Evolutionary conservation across 2,329 filamentous ascomycete genomes (phyloP), one percentile per base, ranked within the genome.

Genomic region (Pezicula radicicola): DNA sequence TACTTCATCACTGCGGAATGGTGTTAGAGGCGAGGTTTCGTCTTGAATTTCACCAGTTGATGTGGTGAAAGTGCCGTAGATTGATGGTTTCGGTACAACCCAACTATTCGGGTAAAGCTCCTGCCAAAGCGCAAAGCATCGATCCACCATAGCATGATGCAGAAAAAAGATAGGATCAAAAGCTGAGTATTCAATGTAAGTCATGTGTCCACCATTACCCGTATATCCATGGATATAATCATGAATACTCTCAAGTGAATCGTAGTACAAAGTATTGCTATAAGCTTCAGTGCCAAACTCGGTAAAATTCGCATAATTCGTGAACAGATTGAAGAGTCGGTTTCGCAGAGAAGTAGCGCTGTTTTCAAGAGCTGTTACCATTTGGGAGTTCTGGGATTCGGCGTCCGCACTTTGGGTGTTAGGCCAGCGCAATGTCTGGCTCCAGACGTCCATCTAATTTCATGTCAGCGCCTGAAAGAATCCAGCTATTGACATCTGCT

Each of bases 271-370:
- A 7, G 55, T 53, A 36, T 76, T 69, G 45, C 75, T 72, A 13
- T 80, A 85, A 1, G 78, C 81, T 63, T 88, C 84, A 62, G 85
- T 91, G 60, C 85, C 84, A 63, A 91, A 89, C 15, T 79, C 74
- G 15, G 81, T 80, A 63, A 85, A 89, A 58, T 89, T 80, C 43
- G 79, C 74, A 64, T 88, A 89, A 52, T 79, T 82, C 8, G 84
- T 82, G 55, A 88, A 81, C 1, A 91, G 73, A 48, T 82, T 84
- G 60, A 84, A 87, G 2, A 91, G 73, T 12, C 89, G 78, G 56
- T 83, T 75, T 61, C 84, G 79, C 36, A 85, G 75, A 13, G 76
- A 76, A 2, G 72, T 67, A 5, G 81, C 73, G 55, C 78, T 80
- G 25, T 72, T 73, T 55, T 81, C 73, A 15, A 86, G 65, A 15